Conservation (phyloP, 2,329 filamentous ascomycete genomes). For the Cryphonectria radicalis region DNA sequence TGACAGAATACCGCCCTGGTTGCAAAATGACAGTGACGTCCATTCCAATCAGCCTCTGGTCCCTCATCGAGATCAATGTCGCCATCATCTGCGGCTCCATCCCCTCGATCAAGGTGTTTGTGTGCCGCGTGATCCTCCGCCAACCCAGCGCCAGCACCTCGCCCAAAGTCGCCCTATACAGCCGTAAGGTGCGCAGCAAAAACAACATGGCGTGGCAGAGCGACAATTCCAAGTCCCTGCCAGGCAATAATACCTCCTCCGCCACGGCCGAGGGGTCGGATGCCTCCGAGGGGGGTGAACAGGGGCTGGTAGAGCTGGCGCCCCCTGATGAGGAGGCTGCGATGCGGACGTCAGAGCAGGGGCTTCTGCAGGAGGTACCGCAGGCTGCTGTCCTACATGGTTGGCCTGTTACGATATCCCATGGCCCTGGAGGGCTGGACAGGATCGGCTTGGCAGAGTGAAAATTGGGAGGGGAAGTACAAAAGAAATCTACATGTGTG, state of each 20-base stretch:
- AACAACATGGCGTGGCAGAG: not conserved
- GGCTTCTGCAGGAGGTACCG: not conserved
- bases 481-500: not conserved
- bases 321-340: not conserved
- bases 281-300: not conserved
- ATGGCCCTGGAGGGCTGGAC: not conserved
- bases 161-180: not conserved
- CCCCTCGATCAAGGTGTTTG: conserved; percentile 44
- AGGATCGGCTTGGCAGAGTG: not conserved
- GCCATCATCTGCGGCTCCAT: conserved; percentile 48
- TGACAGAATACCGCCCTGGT: not conserved
- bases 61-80: conserved; percentile 36
- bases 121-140: conserved; percentile 44
- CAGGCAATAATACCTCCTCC: not conserved
- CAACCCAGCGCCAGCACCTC: conserved; percentile 5
- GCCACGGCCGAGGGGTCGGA: not conserved
- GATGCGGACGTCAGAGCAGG: not conserved
- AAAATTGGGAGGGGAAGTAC: not conserved
- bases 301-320: not conserved
- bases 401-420: not conserved
- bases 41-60: conserved; percentile 36
- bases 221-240: too few relatives aligned
- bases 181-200: too few relatives aligned
- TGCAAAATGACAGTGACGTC: conserved; percentile 22
- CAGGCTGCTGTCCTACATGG: not conserved